Percentiles rank a stretch among this genome's conserved stretches.
phyloP scores from a whole-genome alignment of 257 asterid species.

The Penstemon barbatus region DNA sequence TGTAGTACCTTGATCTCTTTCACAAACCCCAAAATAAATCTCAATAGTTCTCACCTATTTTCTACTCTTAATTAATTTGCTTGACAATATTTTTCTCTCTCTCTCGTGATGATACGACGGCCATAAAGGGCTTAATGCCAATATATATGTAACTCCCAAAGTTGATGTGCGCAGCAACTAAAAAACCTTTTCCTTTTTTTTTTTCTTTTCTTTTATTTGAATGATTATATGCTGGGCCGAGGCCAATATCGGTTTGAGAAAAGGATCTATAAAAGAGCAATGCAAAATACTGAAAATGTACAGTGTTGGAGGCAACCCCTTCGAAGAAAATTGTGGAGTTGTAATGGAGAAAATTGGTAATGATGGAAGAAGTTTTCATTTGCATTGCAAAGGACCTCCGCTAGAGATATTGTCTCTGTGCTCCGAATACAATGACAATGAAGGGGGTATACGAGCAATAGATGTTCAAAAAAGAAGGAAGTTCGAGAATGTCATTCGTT shows the following conservation, averaged over 20 bases:
- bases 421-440: slow-evolving; percentile 27
- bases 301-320: not conserved
- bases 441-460: slow-evolving; percentile 12
- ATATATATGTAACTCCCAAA: too few relatives aligned
- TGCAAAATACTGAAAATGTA: not conserved
- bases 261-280: not conserved
- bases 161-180: too few relatives aligned
- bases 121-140: too few relatives aligned
- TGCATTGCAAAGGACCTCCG: slow-evolving; percentile 33
- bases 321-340: slow-evolving; percentile 15
- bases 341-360: slow-evolving; percentile 25
- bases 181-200: too few relatives aligned
- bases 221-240: slow-evolving; percentile 32
- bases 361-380: not conserved
- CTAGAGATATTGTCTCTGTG: slow-evolving; percentile 27
- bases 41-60: too few relatives aligned
- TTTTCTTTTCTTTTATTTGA: too few relatives aligned
- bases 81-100: too few relatives aligned
- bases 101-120: too few relatives aligned
- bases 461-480: slow-evolving; percentile 9
- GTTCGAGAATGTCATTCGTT: not conserved
- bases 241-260: slow-evolving; percentile 29
- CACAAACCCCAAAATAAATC: too few relatives aligned
- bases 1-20: too few relatives aligned
- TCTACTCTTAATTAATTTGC: too few relatives aligned